Evolutionary conservation across 1,284 basidiomycete species (phyloP), one percentile per base, ranked within the genome.

Genomic region (Coniophora puteana): DNA sequence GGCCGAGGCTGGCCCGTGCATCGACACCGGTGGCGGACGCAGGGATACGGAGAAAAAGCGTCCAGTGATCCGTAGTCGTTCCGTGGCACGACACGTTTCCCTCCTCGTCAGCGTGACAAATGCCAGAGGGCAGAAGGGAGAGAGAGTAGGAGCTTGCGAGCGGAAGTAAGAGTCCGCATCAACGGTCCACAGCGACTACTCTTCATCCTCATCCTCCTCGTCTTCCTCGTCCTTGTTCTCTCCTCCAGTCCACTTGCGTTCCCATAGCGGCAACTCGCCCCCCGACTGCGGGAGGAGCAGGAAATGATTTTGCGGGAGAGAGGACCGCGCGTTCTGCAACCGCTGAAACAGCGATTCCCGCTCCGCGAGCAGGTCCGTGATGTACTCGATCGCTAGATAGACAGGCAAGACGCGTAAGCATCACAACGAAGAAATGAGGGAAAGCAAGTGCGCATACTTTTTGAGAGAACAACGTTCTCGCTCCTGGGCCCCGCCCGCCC

Each of bases 401-500:
- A 28, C 36, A 20, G 34, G 47, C 41, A 10, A 49, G 39, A 32
- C 33, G 36, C 30, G 27, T 45, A 48, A 32, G 38, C 28, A 32
- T 40, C 23, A 24, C n/a, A 41, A 40, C 24, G 38, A 36, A 32
- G 36, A 43, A 24, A 46, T 32, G 32, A 43, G n/a, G n/a, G n/a
- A n/a, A n/a, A 31, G 38, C 35, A 32, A 18, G 31, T 36, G 35
- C 25, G 71, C 86, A 56, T 55, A 92, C 89, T 89, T 63, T 91
- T 90, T 35, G 76, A 75, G 33, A 93, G 62, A 4, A 93, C 89
- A 37, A 92, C 77, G 45, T 89, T 89, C 65, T 93, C 89, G 55
- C 89, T 91, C 52, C 83, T 71, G 11, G 90, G 88, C 1, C 89
- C 89, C 1, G 88, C 85, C 26, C 89, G 66, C 16, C 89, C 89